Evolutionary conservation across 768 basidiomycete genomes (phyloP), one percentile per base, ranked within the genome.

Genomic region (Rhodotorula taiwanensis): DNA sequence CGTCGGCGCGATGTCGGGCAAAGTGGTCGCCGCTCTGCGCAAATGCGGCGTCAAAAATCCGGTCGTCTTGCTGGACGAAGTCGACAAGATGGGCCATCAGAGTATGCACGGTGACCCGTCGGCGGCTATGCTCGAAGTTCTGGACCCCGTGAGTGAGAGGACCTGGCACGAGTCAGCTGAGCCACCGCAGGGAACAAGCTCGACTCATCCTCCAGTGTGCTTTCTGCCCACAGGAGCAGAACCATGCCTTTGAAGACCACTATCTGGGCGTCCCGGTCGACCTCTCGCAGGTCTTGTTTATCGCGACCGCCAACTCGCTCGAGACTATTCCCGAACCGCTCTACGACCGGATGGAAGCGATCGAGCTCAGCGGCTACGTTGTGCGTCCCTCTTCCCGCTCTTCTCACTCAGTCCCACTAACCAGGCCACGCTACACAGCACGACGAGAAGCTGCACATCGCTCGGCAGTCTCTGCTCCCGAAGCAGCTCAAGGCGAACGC

Each of bases 361-460:
- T 94, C 34, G 85, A 89, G 43, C 77, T 93, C 3, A 84, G 86
- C 7, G 86, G 85, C 7, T 68, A 73, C 66, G 59, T 72, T 30
- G 62, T 62, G 25, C 10, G 60, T 54, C 11, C 28, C 43, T 10
- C 3, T 9, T 28, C 23, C 27, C 18, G 70, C 71, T 43, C 42
- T 70, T 4, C 28, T 5, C 31, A 23, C 21, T n/a, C 27, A 80
- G 88, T 87, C 1, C 91, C 4, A 27, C 58, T 51, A 28, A 57
- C 34, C 23, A 7, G 10, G 5, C 15, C 25, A 4, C 25, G 5
- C 33, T 23, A n/a, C 16, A 1, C 55, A 67, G 59, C 63, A 89
- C 58, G 85, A 87, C 69, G 92, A 97, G 79, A 97, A 95, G 77
- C 80, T 89, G 71, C 84, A 86, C 74, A 95, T 95, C 53, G 88